Base-by-base conservation (phyloP, 1,284 basidiomycete genomes). In the Albatrellus sp. region DNA sequence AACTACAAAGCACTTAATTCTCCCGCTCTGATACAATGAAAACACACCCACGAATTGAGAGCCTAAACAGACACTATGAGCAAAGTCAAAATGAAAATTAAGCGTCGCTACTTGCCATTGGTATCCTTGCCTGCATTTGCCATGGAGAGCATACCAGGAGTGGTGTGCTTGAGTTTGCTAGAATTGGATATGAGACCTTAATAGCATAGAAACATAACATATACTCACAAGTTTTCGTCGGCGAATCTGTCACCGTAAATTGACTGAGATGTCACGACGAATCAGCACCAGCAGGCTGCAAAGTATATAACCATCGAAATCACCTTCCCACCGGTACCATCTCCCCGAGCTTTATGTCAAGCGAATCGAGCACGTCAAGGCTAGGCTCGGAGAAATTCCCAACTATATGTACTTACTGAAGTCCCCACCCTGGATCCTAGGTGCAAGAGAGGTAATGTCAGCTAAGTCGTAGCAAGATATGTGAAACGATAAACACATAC, bases 51-150 rank as follows among this genome's bases (percentile, higher is more conserved):
- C 84, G 59, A 88, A 86, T 82, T 91, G 87, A 50, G 89, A 88
- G 47, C 85, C 84, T 79, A 54, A 36, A 45, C 33, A 57, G 38
- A 57, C 52, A 24, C 24, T 24, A 7, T 24, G 24, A 24, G 24
- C 51, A 45, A 47, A 56, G 39, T 45, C 42, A 48, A 42, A 28
- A 34, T 30, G 8, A n/a, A 8, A 24, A 37, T 6, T 16, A 1
- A 37, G 38, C 16, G 35, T 6, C 19, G 16, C 5, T 9, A 28
- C 67, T 47, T 57, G 83, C 84, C 87, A 53, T 90, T 90, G 5
- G 87, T 90, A 58, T 89, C 80, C 60, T 78, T 83, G 58, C 83
- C 84, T 52, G 91, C 81, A 60, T 96, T 97, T 48, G 92, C 90
- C 91, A 96, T 96, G 11, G 91, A 93, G 50, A 94, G 77, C 46